phyloP scores from a whole-genome alignment of 495 filamentous ascomycete species.

The Neurospora cerealis region DNA sequence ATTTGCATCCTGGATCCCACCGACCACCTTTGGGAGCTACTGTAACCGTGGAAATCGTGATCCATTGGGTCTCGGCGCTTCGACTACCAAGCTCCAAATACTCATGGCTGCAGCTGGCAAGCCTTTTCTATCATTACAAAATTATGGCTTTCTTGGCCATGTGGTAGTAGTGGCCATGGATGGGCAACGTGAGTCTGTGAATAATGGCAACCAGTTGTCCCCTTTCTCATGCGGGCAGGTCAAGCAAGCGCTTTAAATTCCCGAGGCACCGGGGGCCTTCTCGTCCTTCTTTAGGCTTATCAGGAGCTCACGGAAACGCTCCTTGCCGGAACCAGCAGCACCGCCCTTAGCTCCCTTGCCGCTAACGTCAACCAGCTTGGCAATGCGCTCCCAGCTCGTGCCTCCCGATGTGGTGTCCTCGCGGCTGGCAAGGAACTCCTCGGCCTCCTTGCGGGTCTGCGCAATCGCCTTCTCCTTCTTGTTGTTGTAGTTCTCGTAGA shows the following conservation, averaged over 20 bases:
- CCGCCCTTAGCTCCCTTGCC: slow-evolving; percentile 84
- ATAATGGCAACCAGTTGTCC: background rate
- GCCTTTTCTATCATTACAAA: background rate
- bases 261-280: slow-evolving; percentile 78
- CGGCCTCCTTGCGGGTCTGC: slow-evolving; percentile 82
- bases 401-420: slow-evolving; percentile 90
- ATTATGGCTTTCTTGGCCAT: background rate
- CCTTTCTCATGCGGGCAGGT: background rate
- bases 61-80: background rate
- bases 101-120: background rate
- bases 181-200: background rate
- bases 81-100: background rate
- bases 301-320: slow-evolving; percentile 87
- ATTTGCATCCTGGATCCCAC: background rate
- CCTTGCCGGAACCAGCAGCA: slow-evolving; percentile 80
- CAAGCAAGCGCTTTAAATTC: slow-evolving; percentile 31
- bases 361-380: slow-evolving; percentile 90
- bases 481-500: slow-evolving; percentile 98
- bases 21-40: background rate
- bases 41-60: background rate
- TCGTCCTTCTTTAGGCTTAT: slow-evolving; percentile 84
- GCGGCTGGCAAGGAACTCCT: slow-evolving; percentile 78
- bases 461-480: slow-evolving; percentile 87
- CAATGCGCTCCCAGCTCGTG: slow-evolving; percentile 97
- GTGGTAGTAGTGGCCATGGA: background rate